Conservation (phyloP, 2,329 filamentous ascomycete species). For the Epichloe amarillans region DNA sequence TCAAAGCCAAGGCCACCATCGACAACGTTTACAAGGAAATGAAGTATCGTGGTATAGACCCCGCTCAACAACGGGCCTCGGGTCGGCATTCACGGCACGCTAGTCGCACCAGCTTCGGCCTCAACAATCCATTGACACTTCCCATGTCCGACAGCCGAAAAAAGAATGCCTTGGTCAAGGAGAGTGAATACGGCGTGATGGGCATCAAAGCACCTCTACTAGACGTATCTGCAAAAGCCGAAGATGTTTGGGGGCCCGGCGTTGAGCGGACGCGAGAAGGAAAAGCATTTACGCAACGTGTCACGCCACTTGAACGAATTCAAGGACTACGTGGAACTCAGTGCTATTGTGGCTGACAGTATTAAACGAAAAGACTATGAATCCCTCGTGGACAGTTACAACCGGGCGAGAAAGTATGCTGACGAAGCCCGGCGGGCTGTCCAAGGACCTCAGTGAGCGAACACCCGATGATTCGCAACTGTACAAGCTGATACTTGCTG, state of each 20-base stretch:
- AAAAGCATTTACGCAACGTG: conserved; percentile 71
- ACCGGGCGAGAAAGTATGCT: conserved; percentile 65
- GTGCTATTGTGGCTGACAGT: conserved; percentile 61
- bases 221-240: conserved; percentile 84
- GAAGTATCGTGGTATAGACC: conserved; percentile 56
- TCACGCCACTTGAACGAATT: conserved; percentile 65
- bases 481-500: conserved; percentile 76
- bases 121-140: conserved; percentile 24
- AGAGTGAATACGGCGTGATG: conserved; percentile 79
- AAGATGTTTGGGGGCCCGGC: conserved; percentile 97
- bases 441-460: conserved; percentile 38
- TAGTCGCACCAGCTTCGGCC: conserved; percentile 50
- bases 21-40: conserved; percentile 99
- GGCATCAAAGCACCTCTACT: conserved; percentile 81
- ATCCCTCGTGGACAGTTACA: conserved; percentile 73
- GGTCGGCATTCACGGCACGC: conserved; percentile 51
- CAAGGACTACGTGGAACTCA: conserved; percentile 70
- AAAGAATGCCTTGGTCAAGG: conserved; percentile 90
- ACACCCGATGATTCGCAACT: conserved; percentile 65
- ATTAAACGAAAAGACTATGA: conserved; percentile 91
- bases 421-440: conserved; percentile 62
- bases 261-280: conserved; percentile 78
- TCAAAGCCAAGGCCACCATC: conserved; percentile 92
- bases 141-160: conserved; percentile 45
- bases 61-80: conserved; percentile 25